These are phyloP conservation scores for Lagerstroemia speciosa DNA, from an alignment of 345 rosid genomes.

Conservation along the genomic window DNA sequence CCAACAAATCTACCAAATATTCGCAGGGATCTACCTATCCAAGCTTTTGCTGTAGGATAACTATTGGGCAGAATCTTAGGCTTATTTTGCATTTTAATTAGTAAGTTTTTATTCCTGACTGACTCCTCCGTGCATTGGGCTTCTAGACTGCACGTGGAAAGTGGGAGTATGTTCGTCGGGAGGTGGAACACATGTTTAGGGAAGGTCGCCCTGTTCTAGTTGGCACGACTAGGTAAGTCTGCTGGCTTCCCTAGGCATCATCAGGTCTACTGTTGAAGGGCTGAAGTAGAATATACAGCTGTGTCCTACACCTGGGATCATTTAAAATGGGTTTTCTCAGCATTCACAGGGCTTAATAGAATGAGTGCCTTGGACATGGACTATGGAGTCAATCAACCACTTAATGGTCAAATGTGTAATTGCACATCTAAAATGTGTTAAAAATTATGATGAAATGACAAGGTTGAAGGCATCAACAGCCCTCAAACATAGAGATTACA, in stretches of 20 bases:
- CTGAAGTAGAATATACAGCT: not conserved
- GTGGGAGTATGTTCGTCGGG: constrained; percentile 81
- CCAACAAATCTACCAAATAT: constrained; percentile 90
- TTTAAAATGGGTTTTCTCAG: not conserved
- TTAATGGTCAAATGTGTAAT: not conserved
- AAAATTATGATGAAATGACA: not conserved
- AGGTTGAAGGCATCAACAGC: not conserved
- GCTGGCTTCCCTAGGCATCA: not conserved
- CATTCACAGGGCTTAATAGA: not conserved
- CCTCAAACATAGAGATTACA: not conserved
- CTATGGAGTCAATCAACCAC: not conserved
- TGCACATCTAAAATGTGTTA: not conserved
- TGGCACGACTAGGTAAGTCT: constrained; percentile 84
- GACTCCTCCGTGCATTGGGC: constrained; percentile 14
- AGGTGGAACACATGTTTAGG: constrained; percentile 85
- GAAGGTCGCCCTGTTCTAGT: constrained; percentile 97
- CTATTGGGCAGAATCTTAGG: not conserved
- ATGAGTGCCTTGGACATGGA: not conserved
- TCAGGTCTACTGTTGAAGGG: not conserved
- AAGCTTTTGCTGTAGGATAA: constrained; percentile 80
- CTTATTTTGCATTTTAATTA: not conserved
- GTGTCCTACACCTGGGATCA: not conserved
- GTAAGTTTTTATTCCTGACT: constrained; percentile 4
- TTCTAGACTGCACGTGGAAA: constrained; percentile 82
- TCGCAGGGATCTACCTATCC: constrained; percentile 82